These are phyloP conservation scores for Galium porrigens DNA, from an alignment of 305 asterid genomes.

Conservation along the genomic window DNA sequence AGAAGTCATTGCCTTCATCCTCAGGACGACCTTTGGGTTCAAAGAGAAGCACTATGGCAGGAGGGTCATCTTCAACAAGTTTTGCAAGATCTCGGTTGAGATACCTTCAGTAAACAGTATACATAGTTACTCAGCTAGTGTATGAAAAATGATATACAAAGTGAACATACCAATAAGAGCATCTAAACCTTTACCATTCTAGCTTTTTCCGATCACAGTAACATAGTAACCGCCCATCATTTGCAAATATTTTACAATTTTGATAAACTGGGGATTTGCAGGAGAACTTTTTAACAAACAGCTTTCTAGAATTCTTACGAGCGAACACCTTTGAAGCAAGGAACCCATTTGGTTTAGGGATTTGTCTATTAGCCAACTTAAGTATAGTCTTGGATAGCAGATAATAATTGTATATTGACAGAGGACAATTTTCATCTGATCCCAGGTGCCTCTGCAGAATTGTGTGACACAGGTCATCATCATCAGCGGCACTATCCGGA, in stretches of 20 bases:
- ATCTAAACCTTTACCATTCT: conserved; percentile 46
- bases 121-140: conserved; percentile 3
- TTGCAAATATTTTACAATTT: conserved; percentile 86
- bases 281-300: conserved; percentile 80
- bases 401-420: conserved; percentile 60
- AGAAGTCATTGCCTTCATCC: conserved; percentile 89
- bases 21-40: conserved; percentile 99
- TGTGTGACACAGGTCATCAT: conserved; percentile 33
- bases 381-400: conserved; percentile 48
- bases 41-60: conserved; percentile 72
- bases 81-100: conserved; percentile 61
- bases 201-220: conserved; percentile 86
- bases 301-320: conserved; percentile 62
- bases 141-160: background rate
- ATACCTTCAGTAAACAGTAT: conserved; percentile 40
- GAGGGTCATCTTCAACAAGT: conserved; percentile 69
- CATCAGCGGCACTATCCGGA: conserved; percentile 25
- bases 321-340: conserved; percentile 43
- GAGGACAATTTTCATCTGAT: conserved; percentile 59
- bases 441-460: conserved; percentile 54
- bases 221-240: conserved; percentile 82
- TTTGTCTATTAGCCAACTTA: conserved; percentile 32
- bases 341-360: conserved; percentile 36
- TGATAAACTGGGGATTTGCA: conserved; percentile 97
- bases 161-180: background rate